A percentile compares a stretch with the other conserved stretches of the same genome.
Conservation (phyloP, 139 green algal genomes). For the Eudorina sp. region DNA sequence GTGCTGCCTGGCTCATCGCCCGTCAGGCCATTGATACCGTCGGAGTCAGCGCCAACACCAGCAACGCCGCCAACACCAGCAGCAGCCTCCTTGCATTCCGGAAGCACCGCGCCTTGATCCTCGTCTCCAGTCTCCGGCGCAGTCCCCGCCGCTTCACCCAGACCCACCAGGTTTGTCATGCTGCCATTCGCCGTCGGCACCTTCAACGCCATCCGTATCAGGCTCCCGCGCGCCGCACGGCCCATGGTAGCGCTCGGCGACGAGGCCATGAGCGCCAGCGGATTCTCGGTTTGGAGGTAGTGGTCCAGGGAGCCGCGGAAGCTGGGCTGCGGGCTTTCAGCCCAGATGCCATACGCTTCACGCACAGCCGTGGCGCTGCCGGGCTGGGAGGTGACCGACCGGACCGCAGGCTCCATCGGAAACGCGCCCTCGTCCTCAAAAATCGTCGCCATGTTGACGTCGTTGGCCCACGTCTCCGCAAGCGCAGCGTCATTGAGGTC, state of each 20-base stretch:
- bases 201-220: background rate
- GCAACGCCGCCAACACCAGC: background rate
- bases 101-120: background rate
- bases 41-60: background rate
- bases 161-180: background rate
- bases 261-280: background rate
- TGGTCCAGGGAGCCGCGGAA: slow-evolving; percentile 29
- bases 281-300: background rate
- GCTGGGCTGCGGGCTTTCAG: slow-evolving; percentile 4
- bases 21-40: too few relatives aligned
- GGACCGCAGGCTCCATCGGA: too few relatives aligned
- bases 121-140: too few relatives aligned
- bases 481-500: background rate
- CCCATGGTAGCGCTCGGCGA: background rate
- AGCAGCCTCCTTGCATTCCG: background rate
- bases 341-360: background rate
- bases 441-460: background rate
- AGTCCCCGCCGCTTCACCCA: background rate
- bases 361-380: background rate
- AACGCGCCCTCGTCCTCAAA: background rate
- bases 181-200: background rate
- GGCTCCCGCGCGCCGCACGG: background rate
- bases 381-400: slow-evolving; percentile 9
- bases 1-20: too few relatives aligned
- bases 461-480: background rate